A percentile compares a stretch with the other conserved stretches of the same genome.
These are phyloP conservation scores for Coemansia asiatica DNA, from an alignment of 192 early-diverging fungal species.

Conservation along the genomic window DNA sequence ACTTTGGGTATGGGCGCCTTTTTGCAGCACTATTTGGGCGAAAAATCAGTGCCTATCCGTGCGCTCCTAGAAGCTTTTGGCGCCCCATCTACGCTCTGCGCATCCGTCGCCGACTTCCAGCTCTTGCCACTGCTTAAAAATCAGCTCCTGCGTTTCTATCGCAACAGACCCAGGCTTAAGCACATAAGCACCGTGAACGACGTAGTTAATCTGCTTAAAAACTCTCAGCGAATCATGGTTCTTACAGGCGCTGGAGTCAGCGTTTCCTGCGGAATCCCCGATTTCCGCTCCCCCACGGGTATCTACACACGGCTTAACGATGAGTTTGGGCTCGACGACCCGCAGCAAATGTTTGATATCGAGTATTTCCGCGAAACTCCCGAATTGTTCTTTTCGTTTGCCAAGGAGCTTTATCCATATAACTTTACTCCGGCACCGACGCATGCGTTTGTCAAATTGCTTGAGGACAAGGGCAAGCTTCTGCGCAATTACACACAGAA, in stretches of 20 bases:
- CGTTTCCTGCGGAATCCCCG: conserved; percentile 95
- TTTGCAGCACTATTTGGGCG: conserved; percentile 63
- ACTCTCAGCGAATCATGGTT: conserved; percentile 77
- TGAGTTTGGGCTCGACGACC: conserved; percentile 89
- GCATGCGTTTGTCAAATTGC: conserved; percentile 84
- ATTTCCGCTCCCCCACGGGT: conserved; percentile 91
- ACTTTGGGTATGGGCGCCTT: conserved; percentile 50
- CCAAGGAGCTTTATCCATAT: conserved; percentile 84
- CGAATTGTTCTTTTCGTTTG: conserved; percentile 95
- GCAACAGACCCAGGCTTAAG: conserved; percentile 57
- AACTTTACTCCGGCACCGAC: conserved; percentile 85
- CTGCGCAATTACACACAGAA: conserved; percentile 97
- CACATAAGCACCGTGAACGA: conserved; percentile 64
- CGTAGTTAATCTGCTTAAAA: conserved; percentile 61
- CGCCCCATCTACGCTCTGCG: conserved; percentile 40
- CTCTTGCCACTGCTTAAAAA: conserved; percentile 61
- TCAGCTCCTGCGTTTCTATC: conserved; percentile 59
- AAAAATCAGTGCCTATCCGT: conserved; percentile 53
- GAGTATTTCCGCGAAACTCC: conserved; percentile 84
- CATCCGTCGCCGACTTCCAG: conserved; percentile 57
- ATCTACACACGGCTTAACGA: conserved; percentile 84
- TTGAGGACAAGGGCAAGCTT: conserved; percentile 83
- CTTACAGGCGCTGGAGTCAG: conserved; percentile 83
- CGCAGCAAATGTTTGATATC: conserved; percentile 95
- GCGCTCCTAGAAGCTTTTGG: conserved; percentile 67